phyloP scores from a whole-genome alignment of 495 filamentous ascomycete genomes.

The Cenococcum geophilum region DNA sequence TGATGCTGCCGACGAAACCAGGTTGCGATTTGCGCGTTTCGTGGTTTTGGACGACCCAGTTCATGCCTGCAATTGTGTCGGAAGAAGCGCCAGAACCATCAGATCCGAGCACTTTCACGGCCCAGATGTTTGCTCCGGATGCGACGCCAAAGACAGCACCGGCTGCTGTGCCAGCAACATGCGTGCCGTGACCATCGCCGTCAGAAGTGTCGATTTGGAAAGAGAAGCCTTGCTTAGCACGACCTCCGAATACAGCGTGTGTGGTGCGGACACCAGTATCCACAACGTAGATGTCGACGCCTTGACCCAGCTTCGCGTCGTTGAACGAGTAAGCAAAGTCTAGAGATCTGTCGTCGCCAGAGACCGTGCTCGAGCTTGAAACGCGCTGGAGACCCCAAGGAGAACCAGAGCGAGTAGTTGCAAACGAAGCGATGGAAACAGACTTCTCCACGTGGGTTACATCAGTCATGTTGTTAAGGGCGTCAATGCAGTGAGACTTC shows the following conservation, averaged over 20 bases:
- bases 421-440: slow-evolving; percentile 15
- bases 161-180: slow-evolving; percentile 41
- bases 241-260: slow-evolving; percentile 45
- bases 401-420: slow-evolving; percentile 28
- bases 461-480: slow-evolving; percentile 38
- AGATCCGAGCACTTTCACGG: slow-evolving; percentile 39
- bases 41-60: slow-evolving; percentile 38
- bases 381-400: slow-evolving; percentile 51
- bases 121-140: slow-evolving; percentile 39
- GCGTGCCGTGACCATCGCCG: slow-evolving; percentile 45
- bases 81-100: slow-evolving; percentile 35
- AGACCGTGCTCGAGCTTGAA: slow-evolving; percentile 35
- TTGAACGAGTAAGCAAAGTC: slow-evolving; percentile 44
- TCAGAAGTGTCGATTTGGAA: slow-evolving; percentile 37
- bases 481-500: slow-evolving; percentile 35
- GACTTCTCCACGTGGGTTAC: slow-evolving; percentile 39
- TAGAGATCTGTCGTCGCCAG: slow-evolving; percentile 22
- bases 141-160: slow-evolving; percentile 38
- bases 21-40: slow-evolving; percentile 29
- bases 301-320: slow-evolving; percentile 36
- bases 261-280: slow-evolving; percentile 46
- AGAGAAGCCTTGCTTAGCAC: slow-evolving; percentile 40
- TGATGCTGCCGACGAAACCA: slow-evolving; percentile 39
- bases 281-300: slow-evolving; percentile 49
- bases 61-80: slow-evolving; percentile 39